These are phyloP conservation scores for Epichloe gansuensis DNA, from an alignment of 2,329 filamentous ascomycete species.

Conservation along the genomic window DNA sequence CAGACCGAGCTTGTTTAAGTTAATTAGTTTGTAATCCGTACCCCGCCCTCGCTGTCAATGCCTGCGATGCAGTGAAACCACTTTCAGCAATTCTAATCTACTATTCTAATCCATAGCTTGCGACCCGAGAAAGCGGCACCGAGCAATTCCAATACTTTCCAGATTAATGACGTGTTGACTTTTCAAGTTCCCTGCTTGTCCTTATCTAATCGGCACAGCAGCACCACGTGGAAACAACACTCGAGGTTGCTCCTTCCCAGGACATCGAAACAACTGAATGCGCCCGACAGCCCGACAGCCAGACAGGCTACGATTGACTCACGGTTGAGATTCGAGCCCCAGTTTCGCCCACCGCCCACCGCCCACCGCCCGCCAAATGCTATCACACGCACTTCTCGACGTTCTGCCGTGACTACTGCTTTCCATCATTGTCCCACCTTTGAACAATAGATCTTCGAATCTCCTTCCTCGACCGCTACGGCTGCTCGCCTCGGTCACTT, in stretches of 20 bases:
- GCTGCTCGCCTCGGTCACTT: neutral
- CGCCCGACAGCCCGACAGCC: neutral
- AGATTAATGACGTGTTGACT: no score
- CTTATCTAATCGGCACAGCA: neutral
- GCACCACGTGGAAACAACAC: neutral
- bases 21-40: neutral
- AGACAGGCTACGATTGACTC: neutral
- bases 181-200: neutral
- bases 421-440: neutral
- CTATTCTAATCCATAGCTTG: no score
- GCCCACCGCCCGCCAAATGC: conserved; percentile 1
- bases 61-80: neutral
- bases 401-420: conserved; percentile 1
- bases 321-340: neutral
- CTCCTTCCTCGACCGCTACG: neutral
- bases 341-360: conserved; percentile 3
- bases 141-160: neutral
- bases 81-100: neutral
- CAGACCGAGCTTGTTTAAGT: no score
- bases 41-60: neutral
- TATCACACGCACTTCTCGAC: neutral
- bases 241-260: neutral
- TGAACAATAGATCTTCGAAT: neutral
- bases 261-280: neutral
- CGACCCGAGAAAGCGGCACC: neutral